Conservation (phyloP, 495 filamentous ascomycete species). For the Penicillium riverlandense region DNA sequence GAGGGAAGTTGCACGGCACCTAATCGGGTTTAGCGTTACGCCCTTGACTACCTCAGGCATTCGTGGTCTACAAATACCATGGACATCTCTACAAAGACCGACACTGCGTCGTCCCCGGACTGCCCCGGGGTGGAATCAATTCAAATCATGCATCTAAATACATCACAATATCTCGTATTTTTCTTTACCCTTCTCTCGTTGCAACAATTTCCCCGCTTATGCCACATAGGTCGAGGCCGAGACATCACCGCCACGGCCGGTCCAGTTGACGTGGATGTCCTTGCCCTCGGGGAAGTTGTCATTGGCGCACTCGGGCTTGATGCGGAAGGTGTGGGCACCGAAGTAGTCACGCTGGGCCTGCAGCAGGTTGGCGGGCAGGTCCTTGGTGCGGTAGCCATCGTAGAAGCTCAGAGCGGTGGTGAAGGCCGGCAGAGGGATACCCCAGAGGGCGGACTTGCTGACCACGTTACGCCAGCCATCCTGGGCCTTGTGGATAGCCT, state of each 20-base stretch:
- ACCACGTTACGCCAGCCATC: conserved; percentile 93
- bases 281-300: conserved; percentile 77
- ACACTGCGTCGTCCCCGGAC: too few relatives aligned
- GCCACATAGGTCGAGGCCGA: conserved; percentile 95
- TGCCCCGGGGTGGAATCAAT: too few relatives aligned
- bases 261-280: conserved; percentile 99
- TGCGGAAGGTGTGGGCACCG: conserved; percentile 94
- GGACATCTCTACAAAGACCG: too few relatives aligned
- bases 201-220: conserved; percentile 42
- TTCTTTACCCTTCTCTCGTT: conserved; percentile 18
- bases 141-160: conserved; percentile 18
- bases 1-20: conserved; percentile 4
- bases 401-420: conserved; percentile 95
- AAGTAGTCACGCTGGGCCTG: conserved; percentile 99
- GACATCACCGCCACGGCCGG: conserved; percentile 91
- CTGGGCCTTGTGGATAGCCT: conserved; percentile 95
- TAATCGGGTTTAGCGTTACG: conserved; percentile 3
- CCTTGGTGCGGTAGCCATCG: conserved; percentile 92
- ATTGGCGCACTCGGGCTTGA: conserved; percentile 87
- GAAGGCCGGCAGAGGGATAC: conserved; percentile 93
- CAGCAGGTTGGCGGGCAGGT: conserved; percentile 93
- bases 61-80: too few relatives aligned
- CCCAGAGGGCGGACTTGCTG: conserved; percentile 82
- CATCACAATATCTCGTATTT: conserved; percentile 13
- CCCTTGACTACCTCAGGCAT: conserved; percentile 1